Evolutionary conservation across 1,284 basidiomycete species (phyloP).

Genomic region (Cutaneotrichosporon dermatis): DNA sequence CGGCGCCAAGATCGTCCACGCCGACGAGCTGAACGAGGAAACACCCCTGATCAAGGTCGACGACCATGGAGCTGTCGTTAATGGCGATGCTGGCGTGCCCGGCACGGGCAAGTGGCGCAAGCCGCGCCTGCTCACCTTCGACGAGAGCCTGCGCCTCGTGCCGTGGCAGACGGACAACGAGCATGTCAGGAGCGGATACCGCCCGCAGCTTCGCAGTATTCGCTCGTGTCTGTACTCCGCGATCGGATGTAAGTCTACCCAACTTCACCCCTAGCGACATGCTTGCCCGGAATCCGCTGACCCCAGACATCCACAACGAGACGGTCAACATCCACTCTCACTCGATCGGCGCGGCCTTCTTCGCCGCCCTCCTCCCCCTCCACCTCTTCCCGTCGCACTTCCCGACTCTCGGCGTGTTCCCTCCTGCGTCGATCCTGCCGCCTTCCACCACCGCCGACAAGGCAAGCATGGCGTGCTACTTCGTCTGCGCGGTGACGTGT

Average conservation of each 20-base stretch:
- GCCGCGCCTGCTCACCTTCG: slow-evolving; percentile 27
- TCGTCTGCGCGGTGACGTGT: slow-evolving; percentile 69
- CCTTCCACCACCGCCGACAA: slow-evolving; percentile 58
- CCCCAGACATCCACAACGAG: slow-evolving; percentile 74
- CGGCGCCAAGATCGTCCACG: not conserved
- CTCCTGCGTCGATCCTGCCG: slow-evolving; percentile 15
- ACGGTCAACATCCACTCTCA: slow-evolving; percentile 90
- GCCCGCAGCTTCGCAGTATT: slow-evolving; percentile 65
- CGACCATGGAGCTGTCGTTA: too few relatives aligned
- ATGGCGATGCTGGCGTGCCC: too few relatives aligned
- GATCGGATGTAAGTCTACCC: slow-evolving; percentile 60
- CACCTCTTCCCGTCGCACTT: slow-evolving; percentile 55
- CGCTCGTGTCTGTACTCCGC: slow-evolving; percentile 63
- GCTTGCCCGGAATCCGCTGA: not conserved
- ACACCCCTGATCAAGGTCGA: too few relatives aligned
- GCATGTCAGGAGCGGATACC: slow-evolving; percentile 66
- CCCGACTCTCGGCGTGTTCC: slow-evolving; percentile 25
- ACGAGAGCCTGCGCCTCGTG: slow-evolving; percentile 32
- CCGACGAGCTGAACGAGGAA: not conserved
- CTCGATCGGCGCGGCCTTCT: slow-evolving; percentile 67
- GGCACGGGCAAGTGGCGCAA: not conserved
- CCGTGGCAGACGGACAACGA: slow-evolving; percentile 62
- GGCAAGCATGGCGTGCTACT: slow-evolving; percentile 63
- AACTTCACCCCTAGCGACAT: too few relatives aligned
- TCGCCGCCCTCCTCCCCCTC: slow-evolving; percentile 57